Conservation (phyloP, 2,329 filamentous ascomycete genomes). For the Alternaria viburni region DNA sequence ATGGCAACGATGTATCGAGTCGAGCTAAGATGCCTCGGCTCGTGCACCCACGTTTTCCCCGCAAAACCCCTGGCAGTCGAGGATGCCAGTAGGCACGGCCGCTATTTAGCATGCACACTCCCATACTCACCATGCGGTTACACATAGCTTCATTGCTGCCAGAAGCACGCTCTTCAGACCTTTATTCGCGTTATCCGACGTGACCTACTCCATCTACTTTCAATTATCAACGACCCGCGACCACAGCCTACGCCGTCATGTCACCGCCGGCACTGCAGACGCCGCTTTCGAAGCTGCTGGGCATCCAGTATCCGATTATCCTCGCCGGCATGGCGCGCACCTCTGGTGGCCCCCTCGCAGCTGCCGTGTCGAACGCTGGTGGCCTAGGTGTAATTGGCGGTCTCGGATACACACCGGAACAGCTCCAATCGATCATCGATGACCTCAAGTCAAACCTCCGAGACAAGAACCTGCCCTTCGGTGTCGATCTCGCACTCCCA, state of each 20-base stretch:
- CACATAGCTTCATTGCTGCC: background rate
- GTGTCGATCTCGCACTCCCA: slow-evolving; percentile 88
- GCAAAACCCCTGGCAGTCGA: slow-evolving; percentile 21
- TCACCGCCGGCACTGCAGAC: slow-evolving; percentile 44
- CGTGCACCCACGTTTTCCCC: slow-evolving; percentile 18
- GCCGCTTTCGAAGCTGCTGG: slow-evolving; percentile 64
- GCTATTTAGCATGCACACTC: slow-evolving; percentile 36
- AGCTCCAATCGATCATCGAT: slow-evolving; percentile 79
- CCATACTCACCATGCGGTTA: slow-evolving; percentile 27
- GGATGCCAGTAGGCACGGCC: slow-evolving; percentile 13
- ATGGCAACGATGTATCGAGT: slow-evolving; percentile 18
- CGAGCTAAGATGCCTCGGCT: slow-evolving; percentile 25
- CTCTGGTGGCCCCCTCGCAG: slow-evolving; percentile 48
- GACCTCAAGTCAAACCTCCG: slow-evolving; percentile 80
- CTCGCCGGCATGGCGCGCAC: slow-evolving; percentile 94
- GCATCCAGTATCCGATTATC: slow-evolving; percentile 86
- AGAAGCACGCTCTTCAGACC: background rate
- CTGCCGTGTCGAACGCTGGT: slow-evolving; percentile 74
- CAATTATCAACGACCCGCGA: background rate
- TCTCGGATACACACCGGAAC: slow-evolving; percentile 61
- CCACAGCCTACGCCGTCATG: slow-evolving; percentile 28
- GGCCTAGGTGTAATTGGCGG: slow-evolving; percentile 69
- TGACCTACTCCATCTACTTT: background rate
- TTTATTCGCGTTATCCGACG: background rate
- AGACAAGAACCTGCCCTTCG: slow-evolving; percentile 77